A percentile compares a stretch with the other conserved stretches of the same genome.
phyloP scores from a whole-genome alignment of 1,284 basidiomycete genomes.

The Rugiboletus extremiorientalis region DNA sequence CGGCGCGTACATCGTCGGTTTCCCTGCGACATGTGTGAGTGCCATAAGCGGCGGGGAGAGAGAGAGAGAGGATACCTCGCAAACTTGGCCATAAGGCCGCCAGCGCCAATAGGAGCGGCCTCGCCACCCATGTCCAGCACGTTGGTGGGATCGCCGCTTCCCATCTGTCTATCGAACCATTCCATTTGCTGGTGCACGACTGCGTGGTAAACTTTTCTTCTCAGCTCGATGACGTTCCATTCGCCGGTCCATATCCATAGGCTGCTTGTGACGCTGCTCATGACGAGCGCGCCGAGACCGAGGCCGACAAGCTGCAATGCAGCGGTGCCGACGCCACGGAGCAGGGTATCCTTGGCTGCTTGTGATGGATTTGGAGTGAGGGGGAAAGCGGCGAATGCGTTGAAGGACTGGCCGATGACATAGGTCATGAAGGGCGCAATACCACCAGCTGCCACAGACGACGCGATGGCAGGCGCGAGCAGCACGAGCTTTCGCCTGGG shows the following conservation, averaged over 20 bases:
- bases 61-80: slow-evolving; percentile 58
- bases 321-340: slow-evolving; percentile 58
- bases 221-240: slow-evolving; percentile 67
- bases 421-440: slow-evolving; percentile 94
- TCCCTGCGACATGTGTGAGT: slow-evolving; percentile 55
- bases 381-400: slow-evolving; percentile 70
- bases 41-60: background rate
- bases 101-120: slow-evolving; percentile 72
- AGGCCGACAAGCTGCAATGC: slow-evolving; percentile 74
- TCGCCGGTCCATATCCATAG: slow-evolving; percentile 93
- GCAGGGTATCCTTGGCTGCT: slow-evolving; percentile 52
- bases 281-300: slow-evolving; percentile 64
- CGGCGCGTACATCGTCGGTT: slow-evolving; percentile 90
- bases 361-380: slow-evolving; percentile 45
- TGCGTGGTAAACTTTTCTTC: slow-evolving; percentile 68
- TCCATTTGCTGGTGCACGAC: slow-evolving; percentile 75
- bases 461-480: slow-evolving; percentile 70
- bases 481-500: slow-evolving; percentile 50
- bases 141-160: slow-evolving; percentile 47
- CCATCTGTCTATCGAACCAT: slow-evolving; percentile 89
- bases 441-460: slow-evolving; percentile 71
- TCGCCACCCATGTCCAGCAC: slow-evolving; percentile 45
- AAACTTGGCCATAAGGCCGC: slow-evolving; percentile 94
- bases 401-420: slow-evolving; percentile 85
- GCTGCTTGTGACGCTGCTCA: slow-evolving; percentile 74